phyloP scores from a whole-genome alignment of 2,329 filamentous ascomycete species.

The Didymella segeticola region DNA sequence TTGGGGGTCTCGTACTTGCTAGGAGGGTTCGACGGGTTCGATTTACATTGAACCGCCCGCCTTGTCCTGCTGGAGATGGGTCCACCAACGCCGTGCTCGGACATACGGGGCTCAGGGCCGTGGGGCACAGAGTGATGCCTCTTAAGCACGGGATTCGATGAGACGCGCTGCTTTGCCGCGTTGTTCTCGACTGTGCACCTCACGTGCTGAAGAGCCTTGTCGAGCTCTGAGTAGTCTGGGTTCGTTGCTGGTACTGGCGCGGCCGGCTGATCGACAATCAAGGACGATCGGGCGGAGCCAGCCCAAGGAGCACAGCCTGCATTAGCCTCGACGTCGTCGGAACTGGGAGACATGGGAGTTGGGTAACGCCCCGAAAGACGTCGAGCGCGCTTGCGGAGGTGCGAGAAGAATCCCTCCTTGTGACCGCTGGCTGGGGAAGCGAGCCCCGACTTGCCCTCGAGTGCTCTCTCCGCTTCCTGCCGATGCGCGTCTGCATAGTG shows the following conservation, averaged over 20 bases:
- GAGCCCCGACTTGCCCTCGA: constrained; percentile 80
- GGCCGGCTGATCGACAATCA: constrained; percentile 68
- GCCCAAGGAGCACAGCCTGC: constrained; percentile 90
- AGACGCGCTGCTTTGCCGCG: constrained; percentile 47
- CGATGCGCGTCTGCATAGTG: constrained; percentile 90
- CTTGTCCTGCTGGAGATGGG: constrained; percentile 82
- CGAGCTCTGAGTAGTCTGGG: constrained; percentile 64
- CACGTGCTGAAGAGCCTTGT: constrained; percentile 67
- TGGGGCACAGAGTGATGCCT: constrained; percentile 57
- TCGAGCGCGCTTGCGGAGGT: constrained; percentile 89
- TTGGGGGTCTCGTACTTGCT: constrained; percentile 93
- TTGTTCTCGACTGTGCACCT: constrained; percentile 63
- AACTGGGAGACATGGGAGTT: constrained; percentile 76
- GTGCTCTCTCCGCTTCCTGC: constrained; percentile 86
- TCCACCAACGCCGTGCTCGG: constrained; percentile 60
- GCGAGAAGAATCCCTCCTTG: constrained; percentile 98
- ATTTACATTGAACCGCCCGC: constrained; percentile 72
- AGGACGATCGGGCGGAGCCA: constrained; percentile 78
- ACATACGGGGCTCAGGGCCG: constrained; percentile 59
- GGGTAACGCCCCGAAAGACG: constrained; percentile 92
- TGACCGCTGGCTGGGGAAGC: constrained; percentile 79
- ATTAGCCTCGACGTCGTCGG: constrained; percentile 91
- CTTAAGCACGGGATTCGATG: constrained; percentile 56
- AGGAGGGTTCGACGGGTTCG: constrained; percentile 76
- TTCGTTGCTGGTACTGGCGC: constrained; percentile 56